Base-by-base conservation (phyloP, 108 stramenopile genomes). In the Aurantiochytrium sp. region DNA sequence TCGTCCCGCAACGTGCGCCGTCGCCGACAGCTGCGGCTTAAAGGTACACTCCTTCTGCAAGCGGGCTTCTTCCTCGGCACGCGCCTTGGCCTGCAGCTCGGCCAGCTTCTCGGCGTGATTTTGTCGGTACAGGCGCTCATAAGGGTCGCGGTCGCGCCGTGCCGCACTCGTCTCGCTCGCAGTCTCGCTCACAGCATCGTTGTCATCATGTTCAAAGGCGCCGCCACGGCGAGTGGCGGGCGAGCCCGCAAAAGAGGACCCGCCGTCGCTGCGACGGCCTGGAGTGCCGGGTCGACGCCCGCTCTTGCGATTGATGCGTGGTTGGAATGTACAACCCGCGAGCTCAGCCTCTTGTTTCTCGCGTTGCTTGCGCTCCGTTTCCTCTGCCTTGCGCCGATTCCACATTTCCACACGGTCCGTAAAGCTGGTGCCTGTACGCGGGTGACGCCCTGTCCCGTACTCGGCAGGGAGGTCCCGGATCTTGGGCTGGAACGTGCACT, bases 401-500 rank as follows among this genome's bases (percentile, higher is more conserved):
- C 92, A 92, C 58, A 76, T 91, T 12, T 58, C 49, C 6, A 92
- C 91, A 5, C 92, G 88, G 72, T 91, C 89, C 21, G 58, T 51
- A 45, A 92, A 92, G 8, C 88, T 90, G 25, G 60, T 47, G 23
- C 88, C 59, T 28, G 43, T 89, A 16, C 90, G 89, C 18, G 87
- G 44, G 58, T 44, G 59, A 5, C 57, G 29, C 5, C 57, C 12
- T 6, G n/a, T 72, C 12, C 87, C 42, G 21, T 90, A 91, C 91
- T 90, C 89, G 88, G 71, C 29, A 16, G 91, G 91, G n/a, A 91
- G 64, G 44, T 87, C 91, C n/a, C 90, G 90, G 49, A 90, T 90
- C 90, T 91, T 71, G 19, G 93, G 93, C 57, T 87, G 59, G 60
- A 93, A 93, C 5, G 93, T 93, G 90, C 93, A 93, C 89, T 93